Evolutionary conservation across 108 stramenopile genomes (phyloP).

Genomic region (Cyclotella cryptica): DNA sequence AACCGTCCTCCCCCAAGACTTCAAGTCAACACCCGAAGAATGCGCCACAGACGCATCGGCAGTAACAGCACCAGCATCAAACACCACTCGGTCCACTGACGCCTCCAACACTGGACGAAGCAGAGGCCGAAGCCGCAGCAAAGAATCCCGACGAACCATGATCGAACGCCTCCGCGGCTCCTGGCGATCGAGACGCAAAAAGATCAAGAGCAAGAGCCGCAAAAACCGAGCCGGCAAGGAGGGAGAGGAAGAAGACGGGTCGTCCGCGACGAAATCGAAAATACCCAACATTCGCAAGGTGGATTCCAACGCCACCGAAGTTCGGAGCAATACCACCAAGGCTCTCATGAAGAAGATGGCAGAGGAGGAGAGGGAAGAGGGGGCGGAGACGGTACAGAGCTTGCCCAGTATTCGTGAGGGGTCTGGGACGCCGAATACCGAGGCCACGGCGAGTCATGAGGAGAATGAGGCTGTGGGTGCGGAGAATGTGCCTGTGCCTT

Average conservation of each 20-base stretch:
- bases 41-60: no score
- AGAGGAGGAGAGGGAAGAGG: constrained; percentile 9
- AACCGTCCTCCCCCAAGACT: constrained; percentile 42
- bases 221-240: not conserved
- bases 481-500: not conserved
- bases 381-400: not conserved
- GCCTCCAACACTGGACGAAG: not conserved
- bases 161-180: constrained; percentile 30
- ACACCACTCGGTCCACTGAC: not conserved
- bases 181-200: constrained; percentile 14
- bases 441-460: not conserved
- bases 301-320: constrained; percentile 40
- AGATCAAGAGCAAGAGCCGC: constrained; percentile 4
- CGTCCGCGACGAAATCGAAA: not conserved
- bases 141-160: constrained; percentile 8
- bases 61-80: not conserved
- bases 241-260: not conserved
- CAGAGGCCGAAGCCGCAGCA: constrained; percentile 2
- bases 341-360: not conserved
- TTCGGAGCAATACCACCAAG: constrained; percentile 39
- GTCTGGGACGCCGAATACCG: constrained; percentile 7
- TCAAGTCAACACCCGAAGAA: constrained; percentile 1
- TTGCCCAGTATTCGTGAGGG: constrained; percentile 26
- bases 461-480: not conserved
- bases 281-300: constrained; percentile 19